A percentile compares a stretch with the other conserved stretches of the same genome.
These are phyloP conservation scores for Trypanosoma melophagium DNA, from an alignment of 208 protist species.

Conservation along the genomic window DNA sequence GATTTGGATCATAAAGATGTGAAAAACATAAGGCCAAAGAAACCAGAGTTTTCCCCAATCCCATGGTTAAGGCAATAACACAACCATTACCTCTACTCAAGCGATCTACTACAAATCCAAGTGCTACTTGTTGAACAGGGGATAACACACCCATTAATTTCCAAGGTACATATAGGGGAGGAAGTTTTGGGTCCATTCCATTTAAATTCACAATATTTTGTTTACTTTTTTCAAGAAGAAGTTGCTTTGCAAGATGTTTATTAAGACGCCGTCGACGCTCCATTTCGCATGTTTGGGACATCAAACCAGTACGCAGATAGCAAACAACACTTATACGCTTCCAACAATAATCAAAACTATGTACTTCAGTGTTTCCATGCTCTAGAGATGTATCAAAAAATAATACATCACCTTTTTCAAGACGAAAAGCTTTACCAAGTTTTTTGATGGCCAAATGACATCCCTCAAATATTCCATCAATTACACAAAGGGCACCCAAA, in stretches of 20 bases:
- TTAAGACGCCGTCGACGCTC: conserved; percentile 71
- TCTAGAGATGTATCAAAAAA: conserved; percentile 87
- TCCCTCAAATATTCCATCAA: conserved; percentile 84
- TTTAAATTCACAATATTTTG: conserved; percentile 74
- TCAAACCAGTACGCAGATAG: conserved; percentile 82
- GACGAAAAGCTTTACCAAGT: conserved; percentile 65
- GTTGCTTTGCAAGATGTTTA: conserved; percentile 32
- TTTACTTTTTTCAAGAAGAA: conserved; percentile 22
- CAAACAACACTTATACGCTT: conserved; percentile 80
- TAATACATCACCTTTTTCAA: conserved; percentile 82
- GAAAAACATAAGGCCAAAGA: conserved; percentile 78
- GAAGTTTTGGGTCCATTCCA: conserved; percentile 36
- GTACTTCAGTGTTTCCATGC: conserved; percentile 90
- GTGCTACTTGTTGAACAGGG: conserved; percentile 67
- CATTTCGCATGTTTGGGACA: conserved; percentile 75
- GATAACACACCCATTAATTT: conserved; percentile 48
- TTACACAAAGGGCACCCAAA: conserved; percentile 72
- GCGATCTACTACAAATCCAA: conserved; percentile 71
- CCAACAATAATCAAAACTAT: conserved; percentile 43
- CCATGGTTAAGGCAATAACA: conserved; percentile 88
- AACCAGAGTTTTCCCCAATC: conserved; percentile 89
- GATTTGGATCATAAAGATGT: conserved; percentile 37
- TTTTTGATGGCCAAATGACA: conserved; percentile 85
- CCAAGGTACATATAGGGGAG: conserved; percentile 64
- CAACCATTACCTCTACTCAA: conserved; percentile 63